Evolutionary conservation across 2,329 filamentous ascomycete genomes (phyloP), one percentile per base, ranked within the genome.

Genomic region (Botrytis paeoniae): DNA sequence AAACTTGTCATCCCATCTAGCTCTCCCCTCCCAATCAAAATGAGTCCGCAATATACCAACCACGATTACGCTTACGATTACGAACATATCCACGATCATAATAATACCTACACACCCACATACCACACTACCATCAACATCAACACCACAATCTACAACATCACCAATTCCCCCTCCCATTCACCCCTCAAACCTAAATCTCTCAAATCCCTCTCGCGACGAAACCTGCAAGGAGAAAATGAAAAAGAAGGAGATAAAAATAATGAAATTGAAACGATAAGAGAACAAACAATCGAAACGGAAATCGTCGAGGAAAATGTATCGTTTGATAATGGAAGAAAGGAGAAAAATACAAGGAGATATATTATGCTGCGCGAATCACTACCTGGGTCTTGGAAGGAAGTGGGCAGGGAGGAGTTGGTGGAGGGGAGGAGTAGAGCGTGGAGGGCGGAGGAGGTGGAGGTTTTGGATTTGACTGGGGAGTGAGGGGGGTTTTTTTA

Each of bases 381-480:
- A 6, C 22, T 73, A n/a, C 72, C 72, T 2, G 72, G 72, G 16
- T 70, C 59, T 12, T 73, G 68, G 66, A 65, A 51, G 35, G 72
- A 73, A 29, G 66, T 32, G 0, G 60, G 48, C 0, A 65, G 66
- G 37, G 68, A 71, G 20, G 68, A 73, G 32, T 51, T 73, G 60
- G 35, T 73, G 12, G 72, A 73, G 68, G 72, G 72, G 20, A 65
- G 60, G 29, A 73, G 72, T 45, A 48, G 66, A 35, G 72, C 72
- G 1, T 73, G 72, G 72, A 73, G 68, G 3, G 45, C 29, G 14
- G 68, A 65, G 48, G 72, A 73, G 68, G 66, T 73, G 20, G 72
- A 73, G 25, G 29, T 73, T 32, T 45, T 73, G 20, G 72, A 73
- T 73, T 71, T 73, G 39, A 73, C 72, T 3, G 65, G 65, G 48